Conservation (phyloP, 176 grass and related monocot genomes). For the Oryza meyeriana region DNA sequence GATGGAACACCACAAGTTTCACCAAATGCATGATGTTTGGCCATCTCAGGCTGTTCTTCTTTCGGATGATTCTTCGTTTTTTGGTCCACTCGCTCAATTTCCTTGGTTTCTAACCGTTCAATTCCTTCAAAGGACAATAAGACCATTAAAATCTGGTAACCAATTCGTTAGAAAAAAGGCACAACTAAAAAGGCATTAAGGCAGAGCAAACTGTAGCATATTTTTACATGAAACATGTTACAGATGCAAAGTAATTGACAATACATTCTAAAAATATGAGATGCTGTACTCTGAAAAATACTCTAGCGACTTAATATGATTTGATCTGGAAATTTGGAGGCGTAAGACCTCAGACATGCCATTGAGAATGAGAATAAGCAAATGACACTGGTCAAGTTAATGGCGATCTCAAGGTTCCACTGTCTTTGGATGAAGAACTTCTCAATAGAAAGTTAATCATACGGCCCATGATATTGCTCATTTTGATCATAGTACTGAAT, state of each 20-base stretch:
- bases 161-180: not conserved
- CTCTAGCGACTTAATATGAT: not conserved
- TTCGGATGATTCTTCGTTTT: not conserved
- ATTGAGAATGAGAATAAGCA: not conserved
- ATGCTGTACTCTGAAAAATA: not conserved
- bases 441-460: not conserved
- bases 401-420: not conserved
- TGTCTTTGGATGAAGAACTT: not conserved
- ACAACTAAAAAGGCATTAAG: not conserved
- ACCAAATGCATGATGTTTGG: not conserved
- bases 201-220: not conserved
- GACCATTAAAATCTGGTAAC: not conserved
- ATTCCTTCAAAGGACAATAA: slow-evolving; percentile 16
- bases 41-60: slow-evolving; percentile 13
- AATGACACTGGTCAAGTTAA: not conserved
- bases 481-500: not conserved
- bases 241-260: not conserved
- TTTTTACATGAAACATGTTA: not conserved
- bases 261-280: not conserved
- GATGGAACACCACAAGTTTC: not conserved
- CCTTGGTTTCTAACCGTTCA: not conserved
- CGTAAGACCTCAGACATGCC: not conserved
- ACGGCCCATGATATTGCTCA: not conserved
- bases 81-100: not conserved
- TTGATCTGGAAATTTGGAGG: not conserved